A percentile compares a stretch with the other conserved stretches of the same genome.
phyloP scores from a whole-genome alignment of 192 early-diverging fungal species.

The Coemansia sp. region DNA sequence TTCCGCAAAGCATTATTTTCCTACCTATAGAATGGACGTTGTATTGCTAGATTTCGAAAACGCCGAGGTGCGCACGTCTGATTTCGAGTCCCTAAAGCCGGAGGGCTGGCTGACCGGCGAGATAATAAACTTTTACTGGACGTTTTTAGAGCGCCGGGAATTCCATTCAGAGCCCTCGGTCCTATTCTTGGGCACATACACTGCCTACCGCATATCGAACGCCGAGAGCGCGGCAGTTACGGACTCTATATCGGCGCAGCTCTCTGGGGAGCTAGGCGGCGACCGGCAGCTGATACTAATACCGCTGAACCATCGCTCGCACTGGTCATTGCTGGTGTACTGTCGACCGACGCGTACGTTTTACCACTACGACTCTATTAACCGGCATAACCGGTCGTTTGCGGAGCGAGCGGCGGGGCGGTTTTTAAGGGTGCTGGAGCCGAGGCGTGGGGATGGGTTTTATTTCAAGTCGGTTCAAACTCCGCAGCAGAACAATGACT shows the following conservation, averaged over 20 bases:
- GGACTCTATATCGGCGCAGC: constrained; percentile 42
- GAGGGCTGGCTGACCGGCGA: constrained; percentile 54
- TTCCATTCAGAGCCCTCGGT: constrained; percentile 33
- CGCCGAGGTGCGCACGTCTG: constrained; percentile 41
- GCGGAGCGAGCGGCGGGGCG: constrained; percentile 48
- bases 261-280: constrained; percentile 31
- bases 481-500: constrained; percentile 55
- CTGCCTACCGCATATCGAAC: constrained; percentile 52
- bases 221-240: constrained; percentile 39
- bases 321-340: constrained; percentile 52
- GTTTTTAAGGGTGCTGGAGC: constrained; percentile 47
- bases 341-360: constrained; percentile 52
- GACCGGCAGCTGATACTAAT: constrained; percentile 43
- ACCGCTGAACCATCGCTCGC: constrained; percentile 50
- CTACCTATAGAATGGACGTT: constrained; percentile 9
- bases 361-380: constrained; percentile 54
- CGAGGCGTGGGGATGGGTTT: constrained; percentile 36
- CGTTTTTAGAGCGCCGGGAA: constrained; percentile 46
- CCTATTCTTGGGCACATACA: constrained; percentile 52
- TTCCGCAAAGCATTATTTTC: neutral
- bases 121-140: constrained; percentile 57
- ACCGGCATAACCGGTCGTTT: constrained; percentile 43
- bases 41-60: constrained; percentile 50
- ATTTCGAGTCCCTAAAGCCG: constrained; percentile 50
- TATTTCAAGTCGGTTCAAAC: constrained; percentile 57